phyloP scores from a whole-genome alignment of 2,329 filamentous ascomycete genomes.

The Trichoderma sp. region DNA sequence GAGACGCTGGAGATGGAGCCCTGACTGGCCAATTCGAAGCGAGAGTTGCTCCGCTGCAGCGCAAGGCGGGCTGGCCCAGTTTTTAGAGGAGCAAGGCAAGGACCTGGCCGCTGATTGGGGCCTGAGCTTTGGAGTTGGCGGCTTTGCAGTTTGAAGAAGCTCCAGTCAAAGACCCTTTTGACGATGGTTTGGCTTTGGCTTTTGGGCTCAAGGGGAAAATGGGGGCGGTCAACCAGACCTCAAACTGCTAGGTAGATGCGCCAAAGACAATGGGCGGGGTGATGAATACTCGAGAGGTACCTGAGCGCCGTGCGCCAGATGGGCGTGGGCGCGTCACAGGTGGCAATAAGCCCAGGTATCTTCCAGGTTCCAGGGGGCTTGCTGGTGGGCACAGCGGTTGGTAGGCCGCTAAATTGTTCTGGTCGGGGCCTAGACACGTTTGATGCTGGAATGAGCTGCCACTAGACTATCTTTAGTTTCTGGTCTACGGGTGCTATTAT shows the following conservation, averaged over 20 bases:
- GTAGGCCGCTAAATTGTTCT: conserved; percentile 14
- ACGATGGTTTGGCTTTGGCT: neutral
- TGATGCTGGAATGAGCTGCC: neutral
- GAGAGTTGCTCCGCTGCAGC: conserved; percentile 1
- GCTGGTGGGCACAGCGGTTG: neutral
- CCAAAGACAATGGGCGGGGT: conserved; percentile 12
- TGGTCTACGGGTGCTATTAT: neutral
- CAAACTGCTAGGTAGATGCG: neutral
- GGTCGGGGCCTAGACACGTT: neutral
- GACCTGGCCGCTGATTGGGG: conserved; percentile 5
- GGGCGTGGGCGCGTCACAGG: too few relatives aligned
- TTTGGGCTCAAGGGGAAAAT: neutral
- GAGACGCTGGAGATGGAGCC: conserved; percentile 17
- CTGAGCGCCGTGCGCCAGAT: neutral
- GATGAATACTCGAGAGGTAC: neutral
- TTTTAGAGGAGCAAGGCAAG: conserved; percentile 1
- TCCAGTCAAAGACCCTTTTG: neutral
- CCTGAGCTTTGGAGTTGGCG: neutral
- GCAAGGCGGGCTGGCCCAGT: conserved; percentile 14
- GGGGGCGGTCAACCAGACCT: conserved; percentile 8
- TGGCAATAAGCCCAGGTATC: neutral
- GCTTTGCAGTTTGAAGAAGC: neutral
- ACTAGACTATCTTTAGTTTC: neutral
- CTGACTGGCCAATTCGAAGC: conserved; percentile 9
- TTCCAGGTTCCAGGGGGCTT: neutral